Evolutionary conservation across 129 eudicot species (phyloP), one percentile per base, ranked within the genome.

Genomic region (Pittosporum tobira): DNA sequence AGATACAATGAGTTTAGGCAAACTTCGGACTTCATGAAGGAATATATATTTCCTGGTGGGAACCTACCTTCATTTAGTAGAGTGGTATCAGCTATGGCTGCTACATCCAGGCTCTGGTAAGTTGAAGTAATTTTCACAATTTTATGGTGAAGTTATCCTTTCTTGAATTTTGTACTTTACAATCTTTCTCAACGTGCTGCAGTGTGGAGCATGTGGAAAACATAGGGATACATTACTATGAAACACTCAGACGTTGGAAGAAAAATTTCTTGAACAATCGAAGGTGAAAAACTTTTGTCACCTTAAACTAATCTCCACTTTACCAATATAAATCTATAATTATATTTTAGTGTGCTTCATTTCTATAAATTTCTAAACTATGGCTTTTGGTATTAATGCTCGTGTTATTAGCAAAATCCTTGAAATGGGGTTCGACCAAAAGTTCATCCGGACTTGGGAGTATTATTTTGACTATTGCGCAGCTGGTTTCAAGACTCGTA

Each of bases 191-290:
- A 7, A 59, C 18, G 25, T 21, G 14, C 43, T 69, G 53, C 79
- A 85, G 98, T 9, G 87, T 85, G 60, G 98, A 80, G 78, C 95
- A 90, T n/a, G 79, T 80, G 45, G 98, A 90, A 56, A 80, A 90
- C 74, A 75, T 90, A 30, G 95, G 98, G 64, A 71, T 83, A 47
- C 98, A 90, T 71, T 90, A 90, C 70, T 78, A 77, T 65, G 87
- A 80, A 53, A 90, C 98, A 5, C 82, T 90, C 7, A 80, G 89
- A 74, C 73, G 44, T 44, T 85, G 95, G 98, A 75, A 89, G 68
- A 71, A 76, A n/a, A 82, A 86, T 65, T 90, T 90, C 67, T 27
- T 80, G 70, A 74, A 63, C 59, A 84, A 80, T 5, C 82, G 78
- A 57, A 85, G 89, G 98, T 90, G 69, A 54, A 51, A 53, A 9